Base-by-base conservation (phyloP, 768 basidiomycete genomes). In the Suillus bovinus region DNA sequence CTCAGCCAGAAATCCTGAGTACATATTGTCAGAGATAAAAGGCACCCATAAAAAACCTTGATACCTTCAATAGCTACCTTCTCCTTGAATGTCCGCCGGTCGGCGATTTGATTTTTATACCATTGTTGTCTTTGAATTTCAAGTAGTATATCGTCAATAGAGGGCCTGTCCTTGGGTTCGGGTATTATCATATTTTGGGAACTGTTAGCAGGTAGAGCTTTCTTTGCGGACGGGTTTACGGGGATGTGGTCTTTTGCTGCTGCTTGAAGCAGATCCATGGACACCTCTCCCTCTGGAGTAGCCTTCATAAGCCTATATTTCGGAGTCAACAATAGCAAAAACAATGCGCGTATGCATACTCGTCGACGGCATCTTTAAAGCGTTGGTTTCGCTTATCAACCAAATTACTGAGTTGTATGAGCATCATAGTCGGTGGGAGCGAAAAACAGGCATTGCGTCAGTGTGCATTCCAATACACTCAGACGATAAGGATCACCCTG, bases 161-260 rank as follows among this genome's bases (percentile, higher is more conserved):
- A 76, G 31, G 82, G 84, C 20, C 93, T 81, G 31, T 83, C 74
- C 29, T 80, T 75, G 3, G 82, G 70, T n/a, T 73, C 73, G 16
- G 82, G 82, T 58, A 81, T 66, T 10, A 58, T 62, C 56, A 63
- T 41, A 60, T 41, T 54, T 41, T 39, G 44, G 42, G 57, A 34
- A 11, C 56, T 42, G 29, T 56, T 9, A 31, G 24, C 38, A 9
- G n/a, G 22, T 8, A 34, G 22, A n/a, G 2, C 16, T 39, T 27
- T 56, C 38, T 63, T 64, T 33, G 65, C 44, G 24, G 68, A 69
- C 7, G 88, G 87, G 66, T 90, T 80, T 31, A 90, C 77, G 3
- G 94, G 94, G 11, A 95, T 79, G 65, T 90, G 87, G 31, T 86
- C 86, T 29, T 78, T 79, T 3, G 87, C 89, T 27, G 91, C 91